phyloP scores from a whole-genome alignment of 441 rosid genomes.

The Gossypium lobatum region DNA sequence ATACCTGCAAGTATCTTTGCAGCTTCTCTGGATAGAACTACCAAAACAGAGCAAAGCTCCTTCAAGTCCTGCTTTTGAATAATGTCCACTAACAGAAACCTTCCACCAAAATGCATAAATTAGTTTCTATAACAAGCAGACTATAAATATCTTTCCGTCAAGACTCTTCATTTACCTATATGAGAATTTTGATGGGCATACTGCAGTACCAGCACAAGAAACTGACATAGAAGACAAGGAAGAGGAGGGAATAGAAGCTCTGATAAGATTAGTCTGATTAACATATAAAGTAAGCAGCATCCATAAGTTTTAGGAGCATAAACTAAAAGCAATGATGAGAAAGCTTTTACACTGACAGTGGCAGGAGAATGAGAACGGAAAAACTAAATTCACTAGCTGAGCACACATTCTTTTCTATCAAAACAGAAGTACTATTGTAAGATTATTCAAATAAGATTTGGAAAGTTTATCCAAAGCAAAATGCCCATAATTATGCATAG shows the following conservation, averaged over 20 bases:
- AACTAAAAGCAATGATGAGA: neutral
- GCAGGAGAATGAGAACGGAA: neutral
- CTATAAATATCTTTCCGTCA: slow-evolving; percentile 11
- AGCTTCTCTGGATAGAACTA: slow-evolving; percentile 66
- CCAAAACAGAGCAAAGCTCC: slow-evolving; percentile 97
- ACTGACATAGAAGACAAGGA: slow-evolving; percentile 46
- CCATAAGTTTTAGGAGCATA: slow-evolving; percentile 8
- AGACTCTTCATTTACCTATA: slow-evolving; percentile 55
- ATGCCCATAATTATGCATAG: neutral
- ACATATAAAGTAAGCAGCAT: slow-evolving; percentile 13
- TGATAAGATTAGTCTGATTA: slow-evolving; percentile 54
- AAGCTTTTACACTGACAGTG: neutral
- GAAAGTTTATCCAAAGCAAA: neutral
- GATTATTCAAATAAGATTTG: neutral
- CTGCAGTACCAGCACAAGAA: slow-evolving; percentile 43
- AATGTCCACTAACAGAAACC: slow-evolving; percentile 94
- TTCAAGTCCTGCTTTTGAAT: slow-evolving; percentile 86
- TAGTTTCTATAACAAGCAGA: slow-evolving; percentile 29
- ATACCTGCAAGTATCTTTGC: slow-evolving; percentile 77
- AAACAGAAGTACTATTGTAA: neutral
- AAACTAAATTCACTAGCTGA: neutral
- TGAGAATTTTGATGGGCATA: slow-evolving; percentile 62
- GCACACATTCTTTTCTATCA: neutral
- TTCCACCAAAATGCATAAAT: slow-evolving; percentile 34
- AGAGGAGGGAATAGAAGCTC: slow-evolving; percentile 43